Evolutionary conservation across 371 early-diverging fungal genomes (phyloP), one percentile per base, ranked within the genome.

Genomic region (Mucor mucedo): DNA sequence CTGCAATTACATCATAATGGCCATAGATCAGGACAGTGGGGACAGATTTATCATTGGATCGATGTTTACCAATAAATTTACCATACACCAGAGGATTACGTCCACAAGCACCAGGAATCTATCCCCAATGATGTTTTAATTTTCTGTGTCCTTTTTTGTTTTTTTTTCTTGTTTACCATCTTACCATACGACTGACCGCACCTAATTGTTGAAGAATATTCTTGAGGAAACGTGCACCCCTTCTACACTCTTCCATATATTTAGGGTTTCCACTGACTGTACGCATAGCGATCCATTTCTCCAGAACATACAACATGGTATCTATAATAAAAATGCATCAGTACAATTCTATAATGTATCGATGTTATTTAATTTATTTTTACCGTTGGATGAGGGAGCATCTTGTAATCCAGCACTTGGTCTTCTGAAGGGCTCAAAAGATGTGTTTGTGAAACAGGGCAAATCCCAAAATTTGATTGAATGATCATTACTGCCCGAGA

Each of bases 1-100:
- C 91, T 2, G 87, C 73, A 68, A 91, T 87, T 3, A 94, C 94
- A 71, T 94, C 94, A 65, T 94, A 94, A 73, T 94, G 94, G 1
- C 93, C 94, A 72, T 94, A 94, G 8, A 92, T 83, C 30, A 94
- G 73, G 0, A 93, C 85, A 27, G 90, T 90, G 13, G 59, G 83
- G 0, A 55, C 49, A n/a, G 9, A 8, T n/a, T 58, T 53, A 3
- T 49, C 35, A 11, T 38, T 48, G 5, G 38, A 32, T 49, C 66
- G 52, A 48, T 69, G 63, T 27, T 58, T 66, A 3, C 85, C 84
- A 5, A 78, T 78, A 59, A 94, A 93, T 54, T 84, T 84, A 13
- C 87, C 92, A 63, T 89, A 88, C 2, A 94, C 94, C 29, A 94
- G 55, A 11, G 94, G 93, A 68, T 94, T 94, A 33, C 84, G 78